Base-by-base conservation (phyloP, 2,329 filamentous ascomycete genomes). In the Lasiodiplodia citricola region DNA sequence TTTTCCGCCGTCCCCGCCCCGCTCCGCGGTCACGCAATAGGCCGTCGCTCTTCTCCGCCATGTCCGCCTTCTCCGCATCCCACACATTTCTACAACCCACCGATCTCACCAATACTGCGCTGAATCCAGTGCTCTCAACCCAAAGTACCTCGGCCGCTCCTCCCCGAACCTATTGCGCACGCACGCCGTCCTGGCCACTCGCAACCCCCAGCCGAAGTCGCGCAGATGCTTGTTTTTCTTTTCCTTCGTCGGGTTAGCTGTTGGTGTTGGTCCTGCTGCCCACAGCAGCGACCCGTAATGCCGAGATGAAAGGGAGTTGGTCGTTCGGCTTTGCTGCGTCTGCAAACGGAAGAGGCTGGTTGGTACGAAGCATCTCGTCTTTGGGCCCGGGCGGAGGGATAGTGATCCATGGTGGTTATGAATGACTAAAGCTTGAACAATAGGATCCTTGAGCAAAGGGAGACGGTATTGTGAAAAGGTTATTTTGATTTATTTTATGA, bases 101-200 rank as follows among this genome's bases (percentile, higher is more conserved):
- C 21, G n/a, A 25, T 51, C 41, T 58, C 57, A 62, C 57, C 57
- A 62, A 21, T 62, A 38, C 18, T 62, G 37, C 21, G 13, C n/a
- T 2, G 57, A 47, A 10, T 25, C 37, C 57, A 50, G 18, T 5
- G 11, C 16, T 2, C 25, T n/a, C 35, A 57, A n/a, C 3, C 55
- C 28, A n/a, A 57, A n/a, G 16, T 57, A 57, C n/a, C 2, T n/a
- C 18, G 35, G 7, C n/a, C 18, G 16, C 18, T 37, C 18, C n/a
- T 38, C 18, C 2, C 41, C 41, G 35, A 21, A 41, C 21, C 13
- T 37, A 7, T 41, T 57, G 5, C 18, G 3, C 10, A 38, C 55
- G 5, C 55, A 35, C 18, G 55, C 28, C 18, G 35, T 57, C 18
- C 55, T 18, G 55, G 7, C 54, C 31, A 57, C n/a, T 11, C 28